These are phyloP conservation scores for Nothophoma quercina DNA, from an alignment of 2,329 filamentous ascomycete species.

Conservation along the genomic window DNA sequence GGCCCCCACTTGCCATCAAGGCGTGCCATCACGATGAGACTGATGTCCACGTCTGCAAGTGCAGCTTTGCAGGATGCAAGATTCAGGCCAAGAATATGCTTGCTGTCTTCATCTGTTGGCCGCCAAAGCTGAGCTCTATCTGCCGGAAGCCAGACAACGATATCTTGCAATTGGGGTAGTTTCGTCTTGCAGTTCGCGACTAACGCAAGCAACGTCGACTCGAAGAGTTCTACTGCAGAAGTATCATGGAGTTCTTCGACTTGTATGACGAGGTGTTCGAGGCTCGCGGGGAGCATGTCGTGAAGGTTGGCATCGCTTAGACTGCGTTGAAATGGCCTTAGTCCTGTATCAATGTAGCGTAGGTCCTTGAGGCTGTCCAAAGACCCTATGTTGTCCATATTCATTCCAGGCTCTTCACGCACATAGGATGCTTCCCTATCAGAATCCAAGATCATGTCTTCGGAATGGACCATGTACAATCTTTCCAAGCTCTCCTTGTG, in stretches of 20 bases:
- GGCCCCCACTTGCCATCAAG: too few relatives aligned
- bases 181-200: neutral
- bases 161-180: neutral
- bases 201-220: neutral
- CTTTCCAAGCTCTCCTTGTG: neutral
- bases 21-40: too few relatives aligned
- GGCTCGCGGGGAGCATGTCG: neutral
- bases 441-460: too few relatives aligned
- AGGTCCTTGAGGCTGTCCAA: neutral
- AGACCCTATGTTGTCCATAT: neutral
- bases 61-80: neutral
- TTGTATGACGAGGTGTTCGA: neutral
- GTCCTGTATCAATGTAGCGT: neutral
- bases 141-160: neutral
- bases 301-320: neutral
- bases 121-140: too few relatives aligned
- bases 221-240: too few relatives aligned
- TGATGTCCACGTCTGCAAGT: too few relatives aligned
- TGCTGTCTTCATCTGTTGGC: neutral
- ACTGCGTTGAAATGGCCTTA: neutral
- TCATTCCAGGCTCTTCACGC: too few relatives aligned
- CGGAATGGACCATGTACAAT: neutral
- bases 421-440: too few relatives aligned
- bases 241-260: neutral
- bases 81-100: neutral